Conservation (phyloP, 1,284 basidiomycete genomes). For the Abortiporus biennis region DNA sequence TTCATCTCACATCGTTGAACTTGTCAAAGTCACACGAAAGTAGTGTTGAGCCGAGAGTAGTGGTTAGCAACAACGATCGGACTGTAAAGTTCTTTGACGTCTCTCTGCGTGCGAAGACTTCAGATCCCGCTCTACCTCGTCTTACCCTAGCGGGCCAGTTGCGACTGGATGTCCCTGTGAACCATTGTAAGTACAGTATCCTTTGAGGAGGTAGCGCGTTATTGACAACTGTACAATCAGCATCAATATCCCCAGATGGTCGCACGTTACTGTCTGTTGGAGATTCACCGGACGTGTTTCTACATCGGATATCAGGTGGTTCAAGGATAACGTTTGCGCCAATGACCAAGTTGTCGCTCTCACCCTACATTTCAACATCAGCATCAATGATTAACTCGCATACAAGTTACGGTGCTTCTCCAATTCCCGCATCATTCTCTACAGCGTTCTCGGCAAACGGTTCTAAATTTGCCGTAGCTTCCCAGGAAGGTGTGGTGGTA, state of each 20-base stretch:
- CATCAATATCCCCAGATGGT: conserved; percentile 81
- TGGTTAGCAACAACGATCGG: conserved; percentile 80
- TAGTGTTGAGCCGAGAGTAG: conserved; percentile 64
- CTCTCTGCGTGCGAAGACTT: conserved; percentile 33
- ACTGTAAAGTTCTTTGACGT: conserved; percentile 74
- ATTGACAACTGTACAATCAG: conserved; percentile 30
- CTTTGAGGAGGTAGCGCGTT: conserved; percentile 21
- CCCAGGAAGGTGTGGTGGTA: conserved; percentile 79
- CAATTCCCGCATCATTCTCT: conserved; percentile 72
- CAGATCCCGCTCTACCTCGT: conserved; percentile 11
- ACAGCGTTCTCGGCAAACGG: conserved; percentile 80
- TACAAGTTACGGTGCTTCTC: conserved; percentile 31
- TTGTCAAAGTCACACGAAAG: conserved; percentile 50
- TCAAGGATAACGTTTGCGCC: conserved; percentile 48
- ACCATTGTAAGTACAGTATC: conserved; percentile 45
- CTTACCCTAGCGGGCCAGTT: conserved; percentile 50
- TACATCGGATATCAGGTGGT: conserved; percentile 64
- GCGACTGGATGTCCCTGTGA: conserved; percentile 62
- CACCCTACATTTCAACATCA: conserved; percentile 34
- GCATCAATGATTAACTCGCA: conserved; percentile 16
- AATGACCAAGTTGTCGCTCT: conserved; percentile 51
- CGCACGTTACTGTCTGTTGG: conserved; percentile 81
- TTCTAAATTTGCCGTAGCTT: conserved; percentile 78
- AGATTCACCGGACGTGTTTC: conserved; percentile 76
- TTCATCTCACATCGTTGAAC: conserved; percentile 60